Base-by-base conservation (phyloP, 129 eudicot species). In the Tanacetum coccineum region DNA sequence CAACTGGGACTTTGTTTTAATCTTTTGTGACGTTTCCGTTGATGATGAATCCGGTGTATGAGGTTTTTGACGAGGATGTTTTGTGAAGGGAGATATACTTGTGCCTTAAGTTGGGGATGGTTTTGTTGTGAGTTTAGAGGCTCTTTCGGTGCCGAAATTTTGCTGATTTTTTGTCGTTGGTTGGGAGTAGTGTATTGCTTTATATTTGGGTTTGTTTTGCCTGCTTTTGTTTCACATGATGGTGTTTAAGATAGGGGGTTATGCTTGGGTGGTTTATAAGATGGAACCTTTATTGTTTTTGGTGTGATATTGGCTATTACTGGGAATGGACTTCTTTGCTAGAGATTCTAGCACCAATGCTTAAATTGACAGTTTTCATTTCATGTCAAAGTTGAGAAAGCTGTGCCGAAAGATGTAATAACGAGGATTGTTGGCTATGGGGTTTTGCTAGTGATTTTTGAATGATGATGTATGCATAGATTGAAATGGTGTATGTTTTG, bases 31-130 rank as follows among this genome's bases (percentile, higher is more conserved):
- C 98, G 0, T 86, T 85, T 58, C 98, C 98, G 0, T 25, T 92
- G 73, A 92, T 92, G 98, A 92, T 92, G 98, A 85, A 92, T 64
- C 98, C 98, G 14, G 98, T 92, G 53, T 88, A 64, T 75, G 98
- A 92, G 62, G 96, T 86, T 49, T 74, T 85, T 55, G 98, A 92
- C n/a, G 82, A 82, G 98, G 81, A 81, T 87, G 71, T 70, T 81
- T 47, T 83, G 91, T 66, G 94, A 79, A 57, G 95, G 88, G 59
- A 78, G 73, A 68, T 92, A 92, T 68, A 71, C 80, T 65, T 92
- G 74, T 88, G 82, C 91, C 59, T 86, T 73, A 88, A 96, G 39
- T 88, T 95, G 96, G 74, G 36, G 36, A 65, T 82, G 79, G 98
- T 92, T 46, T 66, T 92, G 25, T 60, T 55, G 91, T 92, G 82